Base-by-base conservation (phyloP, 2,329 filamentous ascomycete genomes). In the Aphanoascus verrucosus region DNA sequence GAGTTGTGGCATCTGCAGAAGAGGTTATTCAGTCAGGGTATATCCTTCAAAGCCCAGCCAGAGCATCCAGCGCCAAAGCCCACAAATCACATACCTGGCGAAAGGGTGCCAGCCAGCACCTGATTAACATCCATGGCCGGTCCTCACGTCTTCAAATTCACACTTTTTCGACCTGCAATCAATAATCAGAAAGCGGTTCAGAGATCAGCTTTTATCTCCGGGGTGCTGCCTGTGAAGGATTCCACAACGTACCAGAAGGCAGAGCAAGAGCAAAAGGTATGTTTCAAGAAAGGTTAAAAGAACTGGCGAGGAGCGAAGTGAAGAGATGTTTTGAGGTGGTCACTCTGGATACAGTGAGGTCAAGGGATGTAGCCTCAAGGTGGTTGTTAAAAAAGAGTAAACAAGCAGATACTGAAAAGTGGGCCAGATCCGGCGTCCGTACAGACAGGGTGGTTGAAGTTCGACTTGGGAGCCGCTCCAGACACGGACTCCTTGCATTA, bases 41-140 rank as follows among this genome's bases (percentile, higher is more conserved):
- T 38, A 9, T 11, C 14, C 12, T 32, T 28, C 20, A 44, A 9
- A 5, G 12, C 49, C 6, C 28, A 15, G 37, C 6, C 28, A 15
- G 37, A 37, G n/a, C 34, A 9, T 20, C 17, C 8, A 28, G 28
- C 34, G 14, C 8, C 7, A 45, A n/a, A 28, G 34, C 14, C 14
- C 34, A 23, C 3, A 35, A 14, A 11, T 48, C 54, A 66, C 85
- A 72, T 77, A 97, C 93, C 91, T 69, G 90, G 80, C 69, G 90
- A 94, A 75, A 97, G 83, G 72, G 93, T 97, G 78, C 90, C 91
- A 75, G 88, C 83, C 78, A 98, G 86, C 77, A 98, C 91, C 77
- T 89, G 85, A 78, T 91, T 94, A 78, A 97, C 94, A 77, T 97
- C 88, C 86, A 94, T 90, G 77, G 81, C 88, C 72, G 67, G 42